Base-by-base conservation (phyloP, 2,329 filamentous ascomycete genomes). In the Kalmusia sp. region DNA sequence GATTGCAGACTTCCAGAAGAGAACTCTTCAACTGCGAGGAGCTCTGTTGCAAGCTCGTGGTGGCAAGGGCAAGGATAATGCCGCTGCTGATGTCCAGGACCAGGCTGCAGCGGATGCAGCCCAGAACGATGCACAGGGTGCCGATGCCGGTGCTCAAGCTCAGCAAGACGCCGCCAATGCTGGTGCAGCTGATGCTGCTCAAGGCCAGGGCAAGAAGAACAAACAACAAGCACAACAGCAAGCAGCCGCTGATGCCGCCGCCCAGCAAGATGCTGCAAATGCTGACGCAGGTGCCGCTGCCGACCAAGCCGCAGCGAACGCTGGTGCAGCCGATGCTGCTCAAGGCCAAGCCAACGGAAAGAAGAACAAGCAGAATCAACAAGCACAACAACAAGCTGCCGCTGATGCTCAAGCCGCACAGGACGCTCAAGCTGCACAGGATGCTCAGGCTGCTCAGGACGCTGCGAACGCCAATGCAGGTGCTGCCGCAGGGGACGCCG, bases 11-110 rank as follows among this genome's bases (percentile, higher is more conserved):
- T 68, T 70, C 52, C 57, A 53, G 52, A 69, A 68, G 55, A 59
- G 59, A 37, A 58, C 66, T 24, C 51, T 69, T n/a, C 53, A 61
- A 38, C 58, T 72, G 45, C 68, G 67, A 22, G 54, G 63, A 59
- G 63, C 63, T 49, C 60, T 67, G 17, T 24, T 70, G 24, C 55
- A 34, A 17, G 58, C 48, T 22, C 46, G 46, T 21, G 48, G 54
- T 14, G 49, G 43, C 27, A 51, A 34, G 17, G 40, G 4, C 27
- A 45, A 30, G 14, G n/a, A 39, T 9, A 22, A 17, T 11, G 49
- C 28, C 12, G 30, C 15, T 6, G 46, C 33, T 9, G 45, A 33
- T 34, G 28, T 33, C 6, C 8, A 37, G 11, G 41, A 35, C 14
- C 51, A 55, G 33, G 54, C 33, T 41, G 49, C 33, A 41, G 57